Evolutionary conservation across 2,329 filamentous ascomycete species (phyloP), one percentile per base, ranked within the genome.

Genomic region (Arachnopeziza araneosa): DNA sequence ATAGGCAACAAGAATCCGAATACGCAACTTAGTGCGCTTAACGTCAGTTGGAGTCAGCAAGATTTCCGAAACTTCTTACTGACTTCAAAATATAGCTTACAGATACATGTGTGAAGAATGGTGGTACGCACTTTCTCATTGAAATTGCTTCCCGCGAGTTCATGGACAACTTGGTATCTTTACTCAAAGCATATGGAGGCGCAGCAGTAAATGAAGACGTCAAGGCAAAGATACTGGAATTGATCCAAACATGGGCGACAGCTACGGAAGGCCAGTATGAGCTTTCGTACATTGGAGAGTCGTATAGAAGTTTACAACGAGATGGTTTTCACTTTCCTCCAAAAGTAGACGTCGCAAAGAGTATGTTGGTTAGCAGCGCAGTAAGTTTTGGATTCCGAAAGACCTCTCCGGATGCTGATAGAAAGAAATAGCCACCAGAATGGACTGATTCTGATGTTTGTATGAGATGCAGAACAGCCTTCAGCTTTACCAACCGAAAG

Each of bases 1-100:
- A 92, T 99, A 79, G 92, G 91, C 76, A 92, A 96, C 80, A 96
- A 93, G 81, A 99, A 99, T 72, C 95, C 95, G 44, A 99, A 99
- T 75, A 88, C 95, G 44, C 95, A 99, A 78, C 81, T 99, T 44
- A 95, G 93, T 68, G 90, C 95, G n/a, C 78, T 99, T 58, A 96
- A 95, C 75, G 91, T 95, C 81, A 57, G 65, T 63, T 53, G 23
- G 24, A 17, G 24, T 17, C 22, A 12, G 14, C 24, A 21, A n/a
- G 21, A 48, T 23, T 14, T 44, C 17, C 2, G 17, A 44, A 44
- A 19, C 55, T 6, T 55, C n/a, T 10, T 14, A 19, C 36, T 44
- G 17, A 44, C 36, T 14, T 44, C 9, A 12, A 7, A 1, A 44
- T 62, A 44, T 68, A 88, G 91, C 88, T 99, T 70, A 96, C 93